Evolutionary conservation across 257 asterid species (phyloP).

Genomic region (Mitragyna speciosa): DNA sequence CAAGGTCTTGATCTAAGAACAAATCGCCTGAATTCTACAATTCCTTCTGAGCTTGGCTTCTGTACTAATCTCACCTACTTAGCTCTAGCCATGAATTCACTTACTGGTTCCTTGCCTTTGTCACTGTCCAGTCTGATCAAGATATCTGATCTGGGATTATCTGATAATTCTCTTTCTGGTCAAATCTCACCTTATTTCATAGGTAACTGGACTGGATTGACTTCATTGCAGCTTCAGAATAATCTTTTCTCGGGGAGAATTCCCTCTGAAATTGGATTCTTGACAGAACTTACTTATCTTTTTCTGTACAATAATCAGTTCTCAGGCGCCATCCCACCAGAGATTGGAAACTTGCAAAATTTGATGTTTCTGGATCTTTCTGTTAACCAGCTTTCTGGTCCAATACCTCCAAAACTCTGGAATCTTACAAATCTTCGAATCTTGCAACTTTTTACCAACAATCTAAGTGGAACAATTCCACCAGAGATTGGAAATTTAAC

Average conservation of each 20-base stretch:
- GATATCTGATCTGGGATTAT: slow-evolving; percentile 52
- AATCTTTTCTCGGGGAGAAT: slow-evolving; percentile 56
- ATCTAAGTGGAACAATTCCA: slow-evolving; percentile 61
- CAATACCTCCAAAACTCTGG: slow-evolving; percentile 55
- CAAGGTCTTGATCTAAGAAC: slow-evolving; percentile 18
- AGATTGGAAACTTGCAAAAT: slow-evolving; percentile 48
- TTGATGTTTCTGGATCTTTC: slow-evolving; percentile 44
- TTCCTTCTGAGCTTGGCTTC: slow-evolving; percentile 43
- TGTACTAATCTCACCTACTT: slow-evolving; percentile 36
- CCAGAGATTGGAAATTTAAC: slow-evolving; percentile 48
- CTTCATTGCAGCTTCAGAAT: slow-evolving; percentile 60
- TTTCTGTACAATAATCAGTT: slow-evolving; percentile 46
- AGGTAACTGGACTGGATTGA: slow-evolving; percentile 53
- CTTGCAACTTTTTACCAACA: slow-evolving; percentile 54
- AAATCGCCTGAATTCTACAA: slow-evolving; percentile 32
- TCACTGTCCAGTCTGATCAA: slow-evolving; percentile 60
- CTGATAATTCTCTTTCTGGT: slow-evolving; percentile 62
- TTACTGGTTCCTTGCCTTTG: slow-evolving; percentile 62
- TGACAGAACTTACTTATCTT: slow-evolving; percentile 39
- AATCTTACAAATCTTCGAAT: slow-evolving; percentile 44
- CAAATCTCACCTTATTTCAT: slow-evolving; percentile 42
- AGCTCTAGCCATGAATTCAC: slow-evolving; percentile 34
- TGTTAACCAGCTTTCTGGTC: slow-evolving; percentile 52
- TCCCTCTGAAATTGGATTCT: slow-evolving; percentile 58
- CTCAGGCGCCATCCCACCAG: slow-evolving; percentile 57